Base-by-base conservation (phyloP, 2,329 filamentous ascomycete species). In the Chrysoporthe deuterocubensis region DNA sequence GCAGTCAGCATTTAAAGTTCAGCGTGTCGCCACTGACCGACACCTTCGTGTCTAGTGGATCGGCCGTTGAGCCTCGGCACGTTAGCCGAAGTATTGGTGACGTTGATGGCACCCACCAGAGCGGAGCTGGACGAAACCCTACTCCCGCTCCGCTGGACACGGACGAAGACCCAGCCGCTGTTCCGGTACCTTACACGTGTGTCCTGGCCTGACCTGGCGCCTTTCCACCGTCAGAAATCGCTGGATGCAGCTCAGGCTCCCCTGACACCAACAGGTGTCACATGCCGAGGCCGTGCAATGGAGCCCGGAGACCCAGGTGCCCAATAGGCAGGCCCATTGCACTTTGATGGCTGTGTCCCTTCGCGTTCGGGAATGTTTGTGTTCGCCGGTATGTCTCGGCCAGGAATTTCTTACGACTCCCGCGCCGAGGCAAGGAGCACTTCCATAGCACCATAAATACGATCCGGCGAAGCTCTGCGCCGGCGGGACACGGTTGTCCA, bases 291-390 rank as follows among this genome's bases (percentile, higher is more conserved):
- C 14, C 50, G 14, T 40, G 34, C 34, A 16, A 32, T 57, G 54
- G 54, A 57, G 54, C 18, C 34, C 54, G 54, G 54, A 57, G 54
- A 57, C 13, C 32, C 13, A 57, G 54, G 8, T 40, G 54, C 54
- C 54, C 34, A 40, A 40, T 57, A 18, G 18, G 32, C 54, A 18
- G 34, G 32, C 54, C 54, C 54, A 26, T n/a, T 16, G 14, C 34
- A 2, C 32, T 57, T 57, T 40, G 54, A 40, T 32, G n/a, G 54
- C 14, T n/a, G 2, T 16, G 34, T 11, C n/a, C 34, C n/a, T 21
- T 50, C 46, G 46, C 46, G 46, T 50, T n/a, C 50, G 50, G 48
- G 48, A 52, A 52, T 21, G 48, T 26, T 32, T 11, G 48, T 32
- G 8, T 14, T 26, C 26, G 26, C 26, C 26, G 26, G 48, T 1